Conservation (phyloP, 2,329 filamentous ascomycete genomes). For the Fusarium verticillioides region DNA sequence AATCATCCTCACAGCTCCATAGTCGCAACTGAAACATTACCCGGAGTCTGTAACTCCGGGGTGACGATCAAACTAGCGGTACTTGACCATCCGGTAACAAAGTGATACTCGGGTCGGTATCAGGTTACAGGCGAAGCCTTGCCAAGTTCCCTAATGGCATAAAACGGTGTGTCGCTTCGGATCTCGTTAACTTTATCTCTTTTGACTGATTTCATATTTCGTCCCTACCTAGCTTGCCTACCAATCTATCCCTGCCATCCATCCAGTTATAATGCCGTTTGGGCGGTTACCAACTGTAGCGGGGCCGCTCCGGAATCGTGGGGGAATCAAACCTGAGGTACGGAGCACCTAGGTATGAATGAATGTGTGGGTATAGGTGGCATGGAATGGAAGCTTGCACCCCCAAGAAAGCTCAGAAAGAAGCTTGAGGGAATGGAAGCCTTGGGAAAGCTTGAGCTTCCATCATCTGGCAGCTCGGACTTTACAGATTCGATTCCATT, state of each 20-base stretch:
- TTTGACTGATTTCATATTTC: background rate
- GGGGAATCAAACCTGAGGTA: background rate
- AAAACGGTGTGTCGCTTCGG: background rate
- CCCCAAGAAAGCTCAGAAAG: background rate
- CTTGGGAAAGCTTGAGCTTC: background rate
- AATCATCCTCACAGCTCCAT: slow-evolving; percentile 3
- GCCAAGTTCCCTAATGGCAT: background rate
- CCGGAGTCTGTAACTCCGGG: slow-evolving; percentile 18
- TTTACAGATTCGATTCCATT: background rate
- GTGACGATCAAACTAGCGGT: slow-evolving; percentile 36
- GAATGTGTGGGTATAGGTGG: background rate
- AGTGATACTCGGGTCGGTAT: slow-evolving; percentile 27
- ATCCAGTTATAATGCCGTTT: background rate
- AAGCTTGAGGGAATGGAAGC: background rate
- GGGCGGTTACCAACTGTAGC: background rate
- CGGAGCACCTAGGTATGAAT: too few relatives aligned
- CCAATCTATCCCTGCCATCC: background rate
- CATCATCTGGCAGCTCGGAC: background rate
- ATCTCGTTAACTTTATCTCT: background rate
- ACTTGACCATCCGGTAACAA: slow-evolving; percentile 31
- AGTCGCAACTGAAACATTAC: slow-evolving; percentile 24
- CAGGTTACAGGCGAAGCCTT: slow-evolving; percentile 2
- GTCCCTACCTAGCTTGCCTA: background rate
- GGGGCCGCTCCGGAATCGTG: background rate
- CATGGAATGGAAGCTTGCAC: background rate